phyloP scores from a whole-genome alignment of 495 filamentous ascomycete species.

The Tuber calosporum region DNA sequence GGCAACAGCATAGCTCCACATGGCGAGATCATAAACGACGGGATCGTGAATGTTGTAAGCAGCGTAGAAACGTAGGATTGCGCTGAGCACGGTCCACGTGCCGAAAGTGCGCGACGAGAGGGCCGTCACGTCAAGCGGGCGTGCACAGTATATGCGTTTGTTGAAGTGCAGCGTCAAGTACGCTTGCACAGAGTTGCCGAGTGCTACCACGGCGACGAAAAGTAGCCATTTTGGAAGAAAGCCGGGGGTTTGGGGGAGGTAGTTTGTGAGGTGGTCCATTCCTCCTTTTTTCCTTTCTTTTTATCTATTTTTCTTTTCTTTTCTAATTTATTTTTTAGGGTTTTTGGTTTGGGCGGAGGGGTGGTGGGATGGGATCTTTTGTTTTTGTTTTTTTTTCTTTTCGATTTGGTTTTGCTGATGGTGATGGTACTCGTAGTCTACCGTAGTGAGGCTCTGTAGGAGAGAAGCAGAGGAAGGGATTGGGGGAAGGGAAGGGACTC shows the following conservation, averaged over 20 bases:
- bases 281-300: slow-evolving; percentile 16
- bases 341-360: neutral
- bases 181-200: slow-evolving; percentile 74
- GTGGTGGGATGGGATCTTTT: too few relatives aligned
- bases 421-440: slow-evolving; percentile 10
- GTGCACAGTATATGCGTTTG: slow-evolving; percentile 58
- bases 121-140: slow-evolving; percentile 50
- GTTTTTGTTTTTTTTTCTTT: too few relatives aligned
- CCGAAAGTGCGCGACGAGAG: slow-evolving; percentile 80
- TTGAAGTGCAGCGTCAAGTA: slow-evolving; percentile 68
- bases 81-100: slow-evolving; percentile 76
- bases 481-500: too few relatives aligned
- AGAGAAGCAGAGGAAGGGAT: neutral
- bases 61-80: slow-evolving; percentile 71
- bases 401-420: neutral
- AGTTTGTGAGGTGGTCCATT: slow-evolving; percentile 34
- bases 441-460: slow-evolving; percentile 5
- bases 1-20: slow-evolving; percentile 75
- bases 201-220: slow-evolving; percentile 64
- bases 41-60: slow-evolving; percentile 72
- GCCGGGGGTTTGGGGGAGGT: slow-evolving; percentile 54
- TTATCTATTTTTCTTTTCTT: slow-evolving; percentile 16
- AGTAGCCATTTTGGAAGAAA: slow-evolving; percentile 62
- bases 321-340: neutral
- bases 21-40: slow-evolving; percentile 64